Conservation (phyloP, 371 early-diverging fungal species). For the Catenaria anguillulae region DNA sequence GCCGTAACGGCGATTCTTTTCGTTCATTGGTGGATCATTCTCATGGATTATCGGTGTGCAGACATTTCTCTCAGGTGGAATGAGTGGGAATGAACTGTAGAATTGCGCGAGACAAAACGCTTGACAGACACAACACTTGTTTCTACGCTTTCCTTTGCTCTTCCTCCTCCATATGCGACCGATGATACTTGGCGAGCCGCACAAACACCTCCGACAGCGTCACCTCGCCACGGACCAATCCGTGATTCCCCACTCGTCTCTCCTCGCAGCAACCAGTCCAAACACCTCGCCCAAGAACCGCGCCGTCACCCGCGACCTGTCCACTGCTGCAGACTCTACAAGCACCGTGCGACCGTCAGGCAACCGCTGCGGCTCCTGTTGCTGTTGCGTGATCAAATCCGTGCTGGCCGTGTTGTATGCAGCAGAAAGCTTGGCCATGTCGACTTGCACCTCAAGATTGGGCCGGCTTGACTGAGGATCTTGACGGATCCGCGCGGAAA, state of each 20-base stretch:
- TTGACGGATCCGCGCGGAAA: conserved; percentile 19
- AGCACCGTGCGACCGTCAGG: background rate
- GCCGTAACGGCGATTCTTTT: too few species aligned
- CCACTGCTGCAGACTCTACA: background rate
- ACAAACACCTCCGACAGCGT: conserved; percentile 29
- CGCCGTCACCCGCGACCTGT: background rate
- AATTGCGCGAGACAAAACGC: too few species aligned
- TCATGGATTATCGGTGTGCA: too few species aligned
- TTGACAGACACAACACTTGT: too few species aligned
- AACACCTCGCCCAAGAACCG: conserved; percentile 18
- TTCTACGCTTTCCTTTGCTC: too few species aligned
- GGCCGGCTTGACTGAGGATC: conserved; percentile 17
- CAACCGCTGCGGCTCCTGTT: too few species aligned
- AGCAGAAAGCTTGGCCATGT: conserved; percentile 18
- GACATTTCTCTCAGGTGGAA: too few species aligned
- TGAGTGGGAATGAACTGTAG: too few species aligned
- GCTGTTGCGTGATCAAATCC: conserved; percentile 14
- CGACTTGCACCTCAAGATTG: conserved; percentile 17
- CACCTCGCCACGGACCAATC: conserved; percentile 26
- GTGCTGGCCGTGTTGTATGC: too few species aligned
- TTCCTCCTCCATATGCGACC: background rate
- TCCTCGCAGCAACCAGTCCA: conserved; percentile 14
- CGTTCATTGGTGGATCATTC: too few species aligned
- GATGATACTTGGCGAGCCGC: conserved; percentile 24
- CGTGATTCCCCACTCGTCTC: conserved; percentile 15